Conservation (phyloP, 2,329 filamentous ascomycete genomes). For the Tolypocladium tropicale region DNA sequence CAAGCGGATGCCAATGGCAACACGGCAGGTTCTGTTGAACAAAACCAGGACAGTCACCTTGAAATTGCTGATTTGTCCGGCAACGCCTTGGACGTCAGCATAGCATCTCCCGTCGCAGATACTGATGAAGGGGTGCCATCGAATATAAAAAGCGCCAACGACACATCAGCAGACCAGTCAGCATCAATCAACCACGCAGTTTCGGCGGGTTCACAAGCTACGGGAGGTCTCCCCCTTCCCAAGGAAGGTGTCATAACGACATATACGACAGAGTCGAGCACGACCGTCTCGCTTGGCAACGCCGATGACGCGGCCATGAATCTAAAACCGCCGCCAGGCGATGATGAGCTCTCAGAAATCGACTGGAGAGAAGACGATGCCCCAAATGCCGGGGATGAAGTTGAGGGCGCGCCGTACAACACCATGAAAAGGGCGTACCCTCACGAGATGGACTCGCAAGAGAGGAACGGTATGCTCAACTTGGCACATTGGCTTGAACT, state of each 20-base stretch:
- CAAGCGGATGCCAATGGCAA: background rate
- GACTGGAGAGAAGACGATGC: conserved; percentile 3
- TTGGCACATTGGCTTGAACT: background rate
- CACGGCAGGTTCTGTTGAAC: background rate
- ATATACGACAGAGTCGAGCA: background rate
- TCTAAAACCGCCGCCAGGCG: background rate
- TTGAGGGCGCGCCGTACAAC: background rate
- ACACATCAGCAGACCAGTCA: conserved; percentile 13
- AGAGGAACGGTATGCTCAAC: conserved; percentile 18
- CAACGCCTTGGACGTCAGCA: conserved; percentile 2
- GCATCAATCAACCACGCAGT: conserved; percentile 4
- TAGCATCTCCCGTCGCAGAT: conserved; percentile 10
- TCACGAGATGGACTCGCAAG: conserved; percentile 15
- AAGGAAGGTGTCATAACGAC: background rate
- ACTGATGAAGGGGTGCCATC: conserved; percentile 16
- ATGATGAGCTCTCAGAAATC: conserved; percentile 1
- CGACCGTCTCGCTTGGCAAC: background rate
- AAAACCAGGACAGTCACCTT: background rate
- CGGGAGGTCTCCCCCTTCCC: background rate
- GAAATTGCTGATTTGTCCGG: conserved; percentile 3
- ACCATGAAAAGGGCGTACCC: conserved; percentile 1
- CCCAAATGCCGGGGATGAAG: background rate
- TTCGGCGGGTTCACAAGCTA: conserved; percentile 1
- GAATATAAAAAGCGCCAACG: conserved; percentile 10
- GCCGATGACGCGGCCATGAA: background rate